Evolutionary conservation across 305 asterid species (phyloP), one percentile per base, ranked within the genome.

Genomic region (Stenogyne calaminthoides): DNA sequence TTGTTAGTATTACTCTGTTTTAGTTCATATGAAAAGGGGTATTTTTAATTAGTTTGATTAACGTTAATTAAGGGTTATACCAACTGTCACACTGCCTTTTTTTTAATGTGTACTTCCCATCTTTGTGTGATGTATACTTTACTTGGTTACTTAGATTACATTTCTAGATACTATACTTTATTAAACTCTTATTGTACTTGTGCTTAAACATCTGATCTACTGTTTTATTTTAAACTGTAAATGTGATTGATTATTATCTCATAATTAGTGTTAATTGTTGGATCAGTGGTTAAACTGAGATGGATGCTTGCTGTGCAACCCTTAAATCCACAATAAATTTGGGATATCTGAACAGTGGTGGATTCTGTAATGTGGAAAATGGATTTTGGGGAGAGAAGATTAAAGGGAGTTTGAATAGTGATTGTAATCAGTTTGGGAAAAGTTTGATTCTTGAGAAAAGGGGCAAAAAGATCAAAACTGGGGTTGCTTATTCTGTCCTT

Each of bases 401-500:
- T 9, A 79, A 84, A 78, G 84, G 91, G 62, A 80, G 87, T 74
- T 55, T 73, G 42, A 77, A 76, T 32, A 76, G 70, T 66, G 54
- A 20, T 37, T 75, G 77, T 72, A 49, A 77, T 84, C 80, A 82
- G 27, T 63, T 70, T 36, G 84, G 86, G 7, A 82, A 84, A 84
- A 79, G 75, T 10, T 78, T 83, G 86, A 85, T 74, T 64, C 73
- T 82, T 77, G 87, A 80, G 80, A 83, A 67, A 72, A 83, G 69
- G 71, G 84, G 75, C 37, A 85, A 76, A 66, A 88, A 71, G 63
- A 77, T 78, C 76, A 88, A 80, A 71, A 82, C 83, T 51, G 93
- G 96, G 61, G 77, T 82, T 74, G 92, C 91, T 84, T 84, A 74
- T 76, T 92, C 97, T 77, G 86, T 94, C 51, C 84, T 94, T 75